These are phyloP conservation scores for Phialemoniopsis sp. DNA, from an alignment of 2,329 filamentous ascomycete species.

Conservation along the genomic window DNA sequence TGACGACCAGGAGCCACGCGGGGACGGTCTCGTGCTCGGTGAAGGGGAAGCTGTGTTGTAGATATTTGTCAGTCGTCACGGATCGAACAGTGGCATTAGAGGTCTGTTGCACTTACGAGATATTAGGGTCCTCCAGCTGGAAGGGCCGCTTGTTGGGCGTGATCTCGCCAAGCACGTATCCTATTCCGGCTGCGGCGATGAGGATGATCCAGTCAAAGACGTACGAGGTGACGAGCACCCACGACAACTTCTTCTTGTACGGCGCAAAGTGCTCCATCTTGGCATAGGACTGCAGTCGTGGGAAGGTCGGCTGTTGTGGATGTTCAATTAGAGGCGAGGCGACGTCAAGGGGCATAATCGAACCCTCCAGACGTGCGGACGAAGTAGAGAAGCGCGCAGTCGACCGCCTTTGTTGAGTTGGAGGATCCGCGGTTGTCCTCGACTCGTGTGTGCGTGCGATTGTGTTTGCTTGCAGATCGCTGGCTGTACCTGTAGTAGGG, in stretches of 20 bases:
- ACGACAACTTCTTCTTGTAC: constrained; percentile 15
- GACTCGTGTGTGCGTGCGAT: too few relatives aligned
- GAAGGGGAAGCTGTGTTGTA: constrained; percentile 59
- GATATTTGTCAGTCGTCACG: neutral
- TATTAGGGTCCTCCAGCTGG: constrained; percentile 67
- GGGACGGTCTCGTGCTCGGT: constrained; percentile 69
- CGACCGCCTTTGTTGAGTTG: too few relatives aligned
- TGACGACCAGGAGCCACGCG: constrained; percentile 59
- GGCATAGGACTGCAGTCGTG: constrained; percentile 4
- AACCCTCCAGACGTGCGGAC: too few relatives aligned
- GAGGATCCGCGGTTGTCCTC: too few relatives aligned
- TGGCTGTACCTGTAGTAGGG: too few relatives aligned
- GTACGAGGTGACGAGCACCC: constrained; percentile 58
- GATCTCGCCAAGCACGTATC: constrained; percentile 53
- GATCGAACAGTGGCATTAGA: too few relatives aligned
- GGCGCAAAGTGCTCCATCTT: constrained; percentile 24
- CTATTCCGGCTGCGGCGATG: constrained; percentile 53
- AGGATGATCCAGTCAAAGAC: constrained; percentile 71
- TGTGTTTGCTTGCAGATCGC: too few relatives aligned
- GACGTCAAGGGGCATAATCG: too few relatives aligned
- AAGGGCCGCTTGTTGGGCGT: constrained; percentile 68
- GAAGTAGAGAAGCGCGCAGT: too few relatives aligned
- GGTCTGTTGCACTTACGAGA: constrained; percentile 70
- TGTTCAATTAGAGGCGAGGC: too few relatives aligned
- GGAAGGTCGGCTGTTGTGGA: neutral